Percentiles rank a stretch among this genome's conserved stretches.
Evolutionary conservation across 2,329 filamentous ascomycete species (phyloP).

Genomic region (Periconia macrospinosa): DNA sequence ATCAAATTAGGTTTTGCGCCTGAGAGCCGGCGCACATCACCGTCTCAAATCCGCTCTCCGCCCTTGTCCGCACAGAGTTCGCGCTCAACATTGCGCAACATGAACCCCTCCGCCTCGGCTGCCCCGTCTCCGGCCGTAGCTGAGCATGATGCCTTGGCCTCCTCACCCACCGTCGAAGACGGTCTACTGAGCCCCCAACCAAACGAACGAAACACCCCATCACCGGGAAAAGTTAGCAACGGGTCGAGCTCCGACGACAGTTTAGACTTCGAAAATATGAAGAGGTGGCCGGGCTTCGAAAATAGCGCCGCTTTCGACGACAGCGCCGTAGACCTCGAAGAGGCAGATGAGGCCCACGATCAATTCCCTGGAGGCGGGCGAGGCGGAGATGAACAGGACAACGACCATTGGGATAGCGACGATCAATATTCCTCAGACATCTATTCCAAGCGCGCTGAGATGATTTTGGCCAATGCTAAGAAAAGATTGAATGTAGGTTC

Average conservation of each 20-base stretch:
- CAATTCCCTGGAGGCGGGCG: constrained; percentile 24
- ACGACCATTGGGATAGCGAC: constrained; percentile 49
- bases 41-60: constrained; percentile 32
- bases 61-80: constrained; percentile 37
- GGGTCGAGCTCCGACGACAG: constrained; percentile 48
- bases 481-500: constrained; percentile 75
- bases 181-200: constrained; percentile 19
- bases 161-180: constrained; percentile 35
- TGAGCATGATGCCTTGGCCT: constrained; percentile 30
- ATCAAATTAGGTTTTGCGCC: constrained; percentile 32
- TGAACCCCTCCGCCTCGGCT: constrained; percentile 19
- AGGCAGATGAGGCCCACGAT: constrained; percentile 29
- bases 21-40: constrained; percentile 29
- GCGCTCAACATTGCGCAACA: constrained; percentile 39
- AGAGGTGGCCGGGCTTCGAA: constrained; percentile 38
- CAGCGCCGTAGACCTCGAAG: constrained; percentile 36
- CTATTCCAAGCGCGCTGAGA: constrained; percentile 69
- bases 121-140: constrained; percentile 8
- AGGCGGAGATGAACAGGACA: constrained; percentile 37
- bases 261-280: constrained; percentile 48
- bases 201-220: constrained; percentile 19
- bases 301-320: constrained; percentile 41
- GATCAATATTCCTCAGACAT: constrained; percentile 67
- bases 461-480: constrained; percentile 92
- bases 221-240: constrained; percentile 33